Conservation (phyloP, 345 rosid genomes). For the Iberis pinnata region DNA sequence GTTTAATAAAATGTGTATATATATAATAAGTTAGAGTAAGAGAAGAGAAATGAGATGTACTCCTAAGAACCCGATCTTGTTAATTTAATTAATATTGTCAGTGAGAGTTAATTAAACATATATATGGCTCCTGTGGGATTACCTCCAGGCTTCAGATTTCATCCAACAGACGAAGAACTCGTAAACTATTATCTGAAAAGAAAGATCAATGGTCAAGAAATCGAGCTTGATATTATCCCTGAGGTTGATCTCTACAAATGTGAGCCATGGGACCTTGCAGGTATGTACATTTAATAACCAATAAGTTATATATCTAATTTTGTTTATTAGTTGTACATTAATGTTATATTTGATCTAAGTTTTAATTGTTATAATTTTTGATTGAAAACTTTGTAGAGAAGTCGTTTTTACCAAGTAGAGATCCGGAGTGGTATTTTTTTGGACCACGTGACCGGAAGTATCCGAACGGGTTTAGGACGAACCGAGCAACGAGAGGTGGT, state of each 20-base stretch:
- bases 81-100: no score
- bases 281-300: no score
- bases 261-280: conserved; percentile 95
- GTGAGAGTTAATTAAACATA: conserved; percentile 1
- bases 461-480: conserved; percentile 84
- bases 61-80: conserved; percentile 2
- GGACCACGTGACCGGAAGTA: conserved; percentile 91
- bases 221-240: conserved; percentile 89
- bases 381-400: conserved; percentile 39
- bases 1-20: neutral
- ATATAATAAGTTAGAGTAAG: conserved; percentile 11
- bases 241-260: conserved; percentile 98
- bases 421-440: conserved; percentile 92
- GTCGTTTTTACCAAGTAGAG: conserved; percentile 83
- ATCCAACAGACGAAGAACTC: conserved; percentile 93
- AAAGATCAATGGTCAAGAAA: conserved; percentile 73
- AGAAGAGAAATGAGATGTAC: conserved; percentile 11
- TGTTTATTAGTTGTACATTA: neutral
- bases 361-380: neutral
- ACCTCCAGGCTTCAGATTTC: conserved; percentile 93
- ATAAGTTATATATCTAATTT: no score
- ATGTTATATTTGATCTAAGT: neutral
- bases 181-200: conserved; percentile 88
- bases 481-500: conserved; percentile 79
- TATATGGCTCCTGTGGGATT: conserved; percentile 43